Base-by-base conservation (phyloP, 2,329 filamentous ascomycete species). In the Keithomyces neogunnii region DNA sequence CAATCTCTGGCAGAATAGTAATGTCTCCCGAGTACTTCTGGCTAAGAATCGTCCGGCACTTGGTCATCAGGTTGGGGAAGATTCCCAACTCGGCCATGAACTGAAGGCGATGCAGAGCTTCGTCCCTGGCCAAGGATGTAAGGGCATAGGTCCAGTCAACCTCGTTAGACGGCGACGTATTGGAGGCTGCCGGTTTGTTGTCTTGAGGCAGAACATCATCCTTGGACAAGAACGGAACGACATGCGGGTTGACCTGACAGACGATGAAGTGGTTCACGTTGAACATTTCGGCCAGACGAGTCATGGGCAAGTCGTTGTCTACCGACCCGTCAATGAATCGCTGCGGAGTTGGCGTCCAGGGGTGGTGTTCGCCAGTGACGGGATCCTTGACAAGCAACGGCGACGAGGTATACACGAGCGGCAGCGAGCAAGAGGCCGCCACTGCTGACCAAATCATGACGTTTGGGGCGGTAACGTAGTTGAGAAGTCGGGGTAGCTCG, bases 181-280 rank as follows among this genome's bases (percentile, higher is more conserved):
- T 50, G 10, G 57, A 53, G 30, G 67, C 61, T 26, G 46, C 47
- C 4, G 65, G 61, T 4, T 59, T 59, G 35, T 56, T 51, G 0
- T 64, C 58, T 3, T 74, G 70, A 5, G 69, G 68, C 1, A 78
- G 66, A 30, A 78, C 76, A 54, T 89, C 86, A 52, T 95, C 88
- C 57, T 84, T 87, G 13, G 81, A 75, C 13, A 96, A 72, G 61
- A 97, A 96, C 0, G 89, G 89, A 0, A 95, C 82, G 7, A 96
- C 88, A 60, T 97, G 92, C 0, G 92, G 92, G 61, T 97, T 97
- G 48, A 96, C 90, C 65, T 97, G 92, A 0, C 90, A 96, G 19
- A 96, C 92, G 58, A 97, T 96, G 63, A 96, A 96, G 65, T 96
- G 92, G 62, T 96, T 96, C 64, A 96, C 91, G 62, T 96, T 96